phyloP scores from a whole-genome alignment of 1,139 yeast genomes.

The Yamadazyma kanchanaburiensis region DNA sequence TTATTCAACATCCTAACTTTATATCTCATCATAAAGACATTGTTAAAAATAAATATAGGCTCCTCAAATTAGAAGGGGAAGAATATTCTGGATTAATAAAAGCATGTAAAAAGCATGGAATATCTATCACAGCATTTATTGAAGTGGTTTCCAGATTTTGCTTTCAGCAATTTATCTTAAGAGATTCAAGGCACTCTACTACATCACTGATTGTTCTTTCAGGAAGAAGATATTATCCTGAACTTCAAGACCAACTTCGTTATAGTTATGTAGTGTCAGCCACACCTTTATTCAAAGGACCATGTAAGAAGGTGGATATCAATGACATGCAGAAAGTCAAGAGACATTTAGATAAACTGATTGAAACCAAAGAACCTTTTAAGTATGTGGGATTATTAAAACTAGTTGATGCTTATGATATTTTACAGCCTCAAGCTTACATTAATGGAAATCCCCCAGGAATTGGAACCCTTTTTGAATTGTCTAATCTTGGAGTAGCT shows the following conservation, averaged over 20 bases:
- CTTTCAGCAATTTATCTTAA: slow-evolving; percentile 20
- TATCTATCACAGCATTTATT: neutral
- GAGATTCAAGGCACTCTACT: neutral
- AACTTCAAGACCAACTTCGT: slow-evolving; percentile 8
- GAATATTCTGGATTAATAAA: neutral
- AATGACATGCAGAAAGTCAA: neutral
- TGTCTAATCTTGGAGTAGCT: slow-evolving; percentile 26
- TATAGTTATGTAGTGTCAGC: slow-evolving; percentile 19
- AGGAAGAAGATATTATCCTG: slow-evolving; percentile 25
- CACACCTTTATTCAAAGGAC: neutral
- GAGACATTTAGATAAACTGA: slow-evolving; percentile 7
- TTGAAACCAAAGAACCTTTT: slow-evolving; percentile 13
- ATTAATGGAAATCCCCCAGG: slow-evolving; percentile 8
- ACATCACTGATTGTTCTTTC: slow-evolving; percentile 16
- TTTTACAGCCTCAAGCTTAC: slow-evolving; percentile 8
- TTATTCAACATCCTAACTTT: neutral
- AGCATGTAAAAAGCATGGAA: neutral
- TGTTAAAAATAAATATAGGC: neutral
- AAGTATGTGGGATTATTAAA: slow-evolving; percentile 18
- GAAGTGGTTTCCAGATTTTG: slow-evolving; percentile 8
- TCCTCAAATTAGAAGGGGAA: neutral
- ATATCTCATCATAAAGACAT: neutral
- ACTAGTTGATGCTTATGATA: slow-evolving; percentile 12
- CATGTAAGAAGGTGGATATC: neutral
- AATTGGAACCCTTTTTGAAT: slow-evolving; percentile 16